Evolutionary conservation across 2,329 filamentous ascomycete species (phyloP), one percentile per base, ranked within the genome.

Genomic region (Boeremia lycopersici): DNA sequence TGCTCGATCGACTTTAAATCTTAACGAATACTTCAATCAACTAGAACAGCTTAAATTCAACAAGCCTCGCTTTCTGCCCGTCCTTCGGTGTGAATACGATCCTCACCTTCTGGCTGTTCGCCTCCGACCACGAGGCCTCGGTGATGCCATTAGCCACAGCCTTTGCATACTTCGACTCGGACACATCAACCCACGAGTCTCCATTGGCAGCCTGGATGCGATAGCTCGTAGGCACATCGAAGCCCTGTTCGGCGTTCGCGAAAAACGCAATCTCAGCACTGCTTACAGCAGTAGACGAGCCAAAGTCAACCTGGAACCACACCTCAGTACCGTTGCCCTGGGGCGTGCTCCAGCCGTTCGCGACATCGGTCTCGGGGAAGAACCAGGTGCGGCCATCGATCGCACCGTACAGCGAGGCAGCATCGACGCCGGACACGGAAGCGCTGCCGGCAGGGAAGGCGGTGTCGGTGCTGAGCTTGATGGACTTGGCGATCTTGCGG

Each of bases 341-440:
- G 1, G 75, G 65, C 1, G 70, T 71, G 46, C 72, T 65, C 71
- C 75, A 78, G 4, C 75, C 76, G 48, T 77, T 76, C 1, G 72
- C 65, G 0, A 76, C 62, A 25, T 77, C 73, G 1, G 69, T 50
- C 40, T 68, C 54, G 1, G 62, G 67, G 56, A 72, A 77, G 63
- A 77, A 77, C 71, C 71, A 76, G 13, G 77, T 64, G 6, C 75
- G 67, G 3, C 76, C 75, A 45, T 78, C 75, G 36, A 77, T 76
- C 1, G 74, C 64, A 7, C 74, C 67, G 33, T 77, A 72, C 0
- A 77, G 60, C 19, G 63, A 61, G 9, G 63, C 53, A 0, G 62
- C 48, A 17, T 69, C 50, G 7, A 55, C 59, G 2, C 64, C 64
- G 2, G 63, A 56, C 9, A 65, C 64, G 0, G 73, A 76, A 4